Evolutionary conservation across 179 eudicot genomes (phyloP).

Genomic region (Beta corolliflora): DNA sequence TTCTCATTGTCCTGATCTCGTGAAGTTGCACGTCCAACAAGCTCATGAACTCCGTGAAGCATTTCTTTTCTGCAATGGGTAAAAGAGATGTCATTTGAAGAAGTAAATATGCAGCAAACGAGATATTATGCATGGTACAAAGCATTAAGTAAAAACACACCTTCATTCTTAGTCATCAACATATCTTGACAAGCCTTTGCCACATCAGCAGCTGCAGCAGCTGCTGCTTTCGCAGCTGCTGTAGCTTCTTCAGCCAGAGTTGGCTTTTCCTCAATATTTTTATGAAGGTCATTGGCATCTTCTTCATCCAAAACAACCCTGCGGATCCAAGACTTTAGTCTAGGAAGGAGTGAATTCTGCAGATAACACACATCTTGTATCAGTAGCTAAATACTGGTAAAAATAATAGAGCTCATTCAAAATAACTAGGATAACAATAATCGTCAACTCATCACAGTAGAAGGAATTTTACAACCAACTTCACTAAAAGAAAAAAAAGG

Average conservation of each 20-base stretch:
- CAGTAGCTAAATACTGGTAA: conserved; percentile 3
- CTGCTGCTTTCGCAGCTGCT: conserved; percentile 94
- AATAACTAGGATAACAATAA: not conserved
- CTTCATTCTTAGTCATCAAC: conserved; percentile 73
- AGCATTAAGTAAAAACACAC: conserved; percentile 30
- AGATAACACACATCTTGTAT: conserved; percentile 10
- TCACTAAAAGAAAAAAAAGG: not conserved
- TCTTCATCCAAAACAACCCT: conserved; percentile 68
- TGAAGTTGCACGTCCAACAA: conserved; percentile 71
- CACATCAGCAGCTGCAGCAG: conserved; percentile 89
- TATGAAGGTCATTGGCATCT: conserved; percentile 40
- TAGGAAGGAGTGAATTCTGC: conserved; percentile 76
- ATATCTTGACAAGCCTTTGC: conserved; percentile 90
- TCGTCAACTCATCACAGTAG: not conserved
- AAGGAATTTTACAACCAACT: not conserved
- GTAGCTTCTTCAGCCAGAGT: conserved; percentile 81
- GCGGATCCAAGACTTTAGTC: conserved; percentile 93
- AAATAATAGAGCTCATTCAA: not conserved
- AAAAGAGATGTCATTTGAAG: conserved; percentile 18
- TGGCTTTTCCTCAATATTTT: conserved; percentile 43
- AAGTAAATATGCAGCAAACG: not conserved
- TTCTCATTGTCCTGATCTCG: conserved; percentile 84
- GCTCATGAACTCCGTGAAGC: conserved; percentile 62
- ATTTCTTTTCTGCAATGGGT: conserved; percentile 65
- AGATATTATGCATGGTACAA: not conserved